phyloP scores from a whole-genome alignment of 345 rosid genomes.

The Salix exigua region DNA sequence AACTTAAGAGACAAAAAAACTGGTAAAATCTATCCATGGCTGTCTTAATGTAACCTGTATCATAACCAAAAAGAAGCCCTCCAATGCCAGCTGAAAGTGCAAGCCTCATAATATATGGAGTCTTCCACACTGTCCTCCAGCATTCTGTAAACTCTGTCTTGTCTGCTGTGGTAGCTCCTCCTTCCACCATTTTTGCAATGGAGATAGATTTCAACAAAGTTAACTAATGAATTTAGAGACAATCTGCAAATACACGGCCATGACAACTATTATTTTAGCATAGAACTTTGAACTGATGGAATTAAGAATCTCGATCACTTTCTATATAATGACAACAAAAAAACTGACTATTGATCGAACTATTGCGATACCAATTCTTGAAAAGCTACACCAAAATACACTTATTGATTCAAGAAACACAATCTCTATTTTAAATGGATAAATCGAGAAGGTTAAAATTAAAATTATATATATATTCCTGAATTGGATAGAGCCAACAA shows the following conservation, averaged over 20 bases:
- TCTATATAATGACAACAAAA: background rate
- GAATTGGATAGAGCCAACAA: too few relatives aligned
- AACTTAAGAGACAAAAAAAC: background rate
- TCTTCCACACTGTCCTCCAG: conserved; percentile 60
- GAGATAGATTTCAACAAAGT: background rate
- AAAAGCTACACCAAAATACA: too few relatives aligned
- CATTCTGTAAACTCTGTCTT: conserved; percentile 74
- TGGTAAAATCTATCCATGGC: background rate
- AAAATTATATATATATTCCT: too few relatives aligned
- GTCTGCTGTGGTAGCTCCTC: conserved; percentile 52
- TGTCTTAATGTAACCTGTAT: conserved; percentile 49
- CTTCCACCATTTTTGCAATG: conserved; percentile 60
- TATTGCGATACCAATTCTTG: too few relatives aligned
- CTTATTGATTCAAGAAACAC: background rate
- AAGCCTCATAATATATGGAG: conserved; percentile 79
- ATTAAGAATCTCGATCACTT: background rate
- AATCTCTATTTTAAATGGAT: background rate
- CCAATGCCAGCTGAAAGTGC: conserved; percentile 92
- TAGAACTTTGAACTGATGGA: background rate
- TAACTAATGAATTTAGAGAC: background rate
- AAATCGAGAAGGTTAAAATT: too few relatives aligned
- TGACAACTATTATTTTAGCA: background rate
- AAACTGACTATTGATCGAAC: background rate
- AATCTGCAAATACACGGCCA: background rate
- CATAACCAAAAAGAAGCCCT: conserved; percentile 91